phyloP scores from a whole-genome alignment of 2,329 filamentous ascomycete genomes.

The Ustulina deusta region DNA sequence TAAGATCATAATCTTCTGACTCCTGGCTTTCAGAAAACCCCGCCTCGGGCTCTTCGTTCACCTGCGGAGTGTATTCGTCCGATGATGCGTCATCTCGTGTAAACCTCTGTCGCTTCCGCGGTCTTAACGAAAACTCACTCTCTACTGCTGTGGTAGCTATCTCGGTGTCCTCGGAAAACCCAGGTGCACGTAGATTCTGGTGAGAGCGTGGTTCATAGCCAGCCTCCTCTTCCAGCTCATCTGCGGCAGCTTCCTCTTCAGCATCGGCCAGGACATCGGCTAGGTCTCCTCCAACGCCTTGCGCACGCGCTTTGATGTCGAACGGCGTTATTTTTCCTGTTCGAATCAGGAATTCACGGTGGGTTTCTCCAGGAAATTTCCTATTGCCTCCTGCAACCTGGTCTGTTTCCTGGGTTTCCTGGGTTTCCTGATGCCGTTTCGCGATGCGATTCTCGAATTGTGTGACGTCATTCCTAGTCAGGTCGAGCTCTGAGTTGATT shows the following conservation, averaged over 20 bases:
- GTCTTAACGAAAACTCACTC: slow-evolving; percentile 68
- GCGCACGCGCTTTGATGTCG: slow-evolving; percentile 74
- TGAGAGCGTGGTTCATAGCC: slow-evolving; percentile 71
- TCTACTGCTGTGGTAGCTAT: slow-evolving; percentile 53
- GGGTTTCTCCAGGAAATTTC: slow-evolving; percentile 81
- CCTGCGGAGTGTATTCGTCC: slow-evolving; percentile 60
- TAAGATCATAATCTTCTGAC: slow-evolving; percentile 55
- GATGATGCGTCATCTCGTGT: slow-evolving; percentile 54
- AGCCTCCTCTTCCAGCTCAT: slow-evolving; percentile 59
- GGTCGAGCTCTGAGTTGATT: slow-evolving; percentile 72
- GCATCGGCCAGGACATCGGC: slow-evolving; percentile 84
- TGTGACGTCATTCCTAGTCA: slow-evolving; percentile 77
- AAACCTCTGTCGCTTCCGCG: slow-evolving; percentile 66
- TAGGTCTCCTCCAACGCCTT: slow-evolving; percentile 74
- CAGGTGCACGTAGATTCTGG: slow-evolving; percentile 78
- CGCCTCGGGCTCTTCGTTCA: slow-evolving; percentile 47
- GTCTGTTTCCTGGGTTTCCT: slow-evolving; percentile 58
- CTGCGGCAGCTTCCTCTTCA: slow-evolving; percentile 75
- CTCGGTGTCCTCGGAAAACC: slow-evolving; percentile 69
- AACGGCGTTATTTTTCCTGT: slow-evolving; percentile 99
- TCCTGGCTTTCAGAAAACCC: slow-evolving; percentile 53
- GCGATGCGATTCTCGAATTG: slow-evolving; percentile 87
- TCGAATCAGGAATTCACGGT: slow-evolving; percentile 89
- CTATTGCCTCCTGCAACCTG: slow-evolving; percentile 62
- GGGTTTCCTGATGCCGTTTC: slow-evolving; percentile 71